Evolutionary conservation across 495 filamentous ascomycete genomes (phyloP), one percentile per base, ranked within the genome.

Genomic region (Cudoniella acicularis): DNA sequence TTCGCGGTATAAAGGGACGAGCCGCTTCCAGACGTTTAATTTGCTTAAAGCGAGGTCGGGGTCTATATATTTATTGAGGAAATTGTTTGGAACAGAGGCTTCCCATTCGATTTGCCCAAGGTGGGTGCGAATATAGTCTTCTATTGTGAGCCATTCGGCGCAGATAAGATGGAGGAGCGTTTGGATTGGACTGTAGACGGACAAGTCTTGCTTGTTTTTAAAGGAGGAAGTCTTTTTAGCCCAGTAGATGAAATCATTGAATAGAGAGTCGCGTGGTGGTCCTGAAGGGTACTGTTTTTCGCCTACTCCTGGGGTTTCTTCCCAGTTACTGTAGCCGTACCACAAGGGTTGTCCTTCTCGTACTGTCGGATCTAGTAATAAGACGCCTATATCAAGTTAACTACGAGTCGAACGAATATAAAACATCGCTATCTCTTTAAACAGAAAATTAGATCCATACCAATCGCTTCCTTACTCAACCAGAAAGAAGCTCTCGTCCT

Each of bases 81-180:
- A 71, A 24, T 69, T 48, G 11, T 65, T 62, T 0, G 76, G 70
- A 16, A 67, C 67, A 23, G 73, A 69, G 43, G 77, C 67, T 60
- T 78, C 77, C 74, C 72, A 76, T 60, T 78, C 76, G 2, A 78
- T 70, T 60, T 79, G 76, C 1, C 62, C 54, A 0, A 78, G 62
- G 16, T 75, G 69, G 11, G 76, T 70, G 0, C 64, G 70, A 36
- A 77, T 56, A 42, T 77, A 78, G 16, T 70, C 69, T 20, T 61
- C 49, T 10, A 77, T 50, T 0, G 66, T 70, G 11, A 71, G 60
- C 77, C 76, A 79, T 64, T 78, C 75, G 47, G 50, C 1, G 67
- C 64, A 46, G 40, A 75, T 66, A n/a, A 72, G 59, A 22, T 72
- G 64, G n/a, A 73, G 54, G 16, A 73, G 59, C 16, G 66, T 69